Evolutionary conservation across 73 alveolate species (phyloP), one percentile per base, ranked within the genome.

Genomic region (Loxodes magnus): DNA sequence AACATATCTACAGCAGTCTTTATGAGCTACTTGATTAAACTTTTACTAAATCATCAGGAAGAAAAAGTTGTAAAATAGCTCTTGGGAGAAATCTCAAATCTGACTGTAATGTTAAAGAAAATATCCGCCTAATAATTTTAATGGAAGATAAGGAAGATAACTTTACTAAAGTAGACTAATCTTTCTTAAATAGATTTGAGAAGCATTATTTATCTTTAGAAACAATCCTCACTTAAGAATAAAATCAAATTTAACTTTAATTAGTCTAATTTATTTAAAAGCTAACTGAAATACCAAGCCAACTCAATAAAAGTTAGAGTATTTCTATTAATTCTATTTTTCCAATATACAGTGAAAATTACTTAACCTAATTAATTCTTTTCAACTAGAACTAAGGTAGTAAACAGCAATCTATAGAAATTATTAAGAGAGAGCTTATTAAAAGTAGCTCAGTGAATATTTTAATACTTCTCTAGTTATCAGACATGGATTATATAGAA

Each of bases 101-200:
- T 24, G 27, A 41, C 3, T 46, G 59, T 24, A 25, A 12, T 46
- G 59, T 46, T 9, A n/a, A 46, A 12, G n/a, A 25, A 10, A 46
- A 46, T 22, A 25, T 46, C 39, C 16, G 27, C 6, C 43, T 24
- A 25, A 24, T 46, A 9, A 41, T 46, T 1, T 46, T 46, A 2
- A 12, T 46, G 26, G 59, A 46, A n/a, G 17, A 46, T 2, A 41
- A 46, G 14, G 10, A 24, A 46, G 39, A 16, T 9, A 24, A 25
- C n/a, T 24, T 46, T 10, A 10, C n/a, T 16, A n/a, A 25, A 46
- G 26, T 41, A 14, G 59, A 46, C 34, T 14, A 37, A 16, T 41
- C 59, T 10, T 24, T 46, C 17, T 25, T 46, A 46, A 46, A 46
- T 24, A 12, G 59, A 22, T 46, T 46, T 24, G 59, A 46, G 27